Evolutionary conservation across 208 protist genomes (phyloP).

Genomic region (Leishmania lainsoni): DNA sequence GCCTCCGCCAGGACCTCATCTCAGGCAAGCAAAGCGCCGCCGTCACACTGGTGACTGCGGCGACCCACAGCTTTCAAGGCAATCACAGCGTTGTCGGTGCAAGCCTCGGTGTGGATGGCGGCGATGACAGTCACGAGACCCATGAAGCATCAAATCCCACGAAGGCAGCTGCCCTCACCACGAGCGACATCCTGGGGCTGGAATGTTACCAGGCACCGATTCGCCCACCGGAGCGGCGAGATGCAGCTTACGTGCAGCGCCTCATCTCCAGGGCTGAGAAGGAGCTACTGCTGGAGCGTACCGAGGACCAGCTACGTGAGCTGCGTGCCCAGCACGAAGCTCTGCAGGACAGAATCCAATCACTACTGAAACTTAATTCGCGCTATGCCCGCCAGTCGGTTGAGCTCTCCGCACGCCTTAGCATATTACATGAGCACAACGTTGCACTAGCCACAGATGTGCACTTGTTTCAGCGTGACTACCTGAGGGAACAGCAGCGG

Average conservation of each 20-base stretch:
- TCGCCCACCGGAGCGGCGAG: conserved; percentile 24
- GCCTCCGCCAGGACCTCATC: conserved; percentile 15
- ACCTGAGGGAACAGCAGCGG: conserved; percentile 40
- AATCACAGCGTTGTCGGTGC: background rate
- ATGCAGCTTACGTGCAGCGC: conserved; percentile 57
- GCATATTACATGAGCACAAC: conserved; percentile 75
- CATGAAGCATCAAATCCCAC: background rate
- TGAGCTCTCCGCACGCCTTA: conserved; percentile 73
- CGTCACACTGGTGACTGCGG: background rate
- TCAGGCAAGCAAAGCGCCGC: conserved; percentile 8
- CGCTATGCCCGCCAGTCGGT: conserved; percentile 75
- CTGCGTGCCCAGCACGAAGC: conserved; percentile 33
- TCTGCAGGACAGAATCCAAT: conserved; percentile 42
- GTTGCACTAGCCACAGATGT: conserved; percentile 56
- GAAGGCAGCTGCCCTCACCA: background rate
- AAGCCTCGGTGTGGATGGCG: background rate
- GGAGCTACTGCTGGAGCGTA: conserved; percentile 61
- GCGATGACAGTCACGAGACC: background rate
- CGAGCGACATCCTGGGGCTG: conserved; percentile 5
- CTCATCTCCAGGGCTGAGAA: conserved; percentile 68
- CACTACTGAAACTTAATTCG: conserved; percentile 62
- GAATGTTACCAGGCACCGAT: background rate
- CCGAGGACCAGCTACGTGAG: conserved; percentile 50
- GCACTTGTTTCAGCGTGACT: conserved; percentile 61
- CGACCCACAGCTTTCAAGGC: background rate